Percentiles rank a stretch among this genome's conserved stretches.
Conservation (phyloP, 2,329 filamentous ascomycete genomes). For the Epichloe sp. region DNA sequence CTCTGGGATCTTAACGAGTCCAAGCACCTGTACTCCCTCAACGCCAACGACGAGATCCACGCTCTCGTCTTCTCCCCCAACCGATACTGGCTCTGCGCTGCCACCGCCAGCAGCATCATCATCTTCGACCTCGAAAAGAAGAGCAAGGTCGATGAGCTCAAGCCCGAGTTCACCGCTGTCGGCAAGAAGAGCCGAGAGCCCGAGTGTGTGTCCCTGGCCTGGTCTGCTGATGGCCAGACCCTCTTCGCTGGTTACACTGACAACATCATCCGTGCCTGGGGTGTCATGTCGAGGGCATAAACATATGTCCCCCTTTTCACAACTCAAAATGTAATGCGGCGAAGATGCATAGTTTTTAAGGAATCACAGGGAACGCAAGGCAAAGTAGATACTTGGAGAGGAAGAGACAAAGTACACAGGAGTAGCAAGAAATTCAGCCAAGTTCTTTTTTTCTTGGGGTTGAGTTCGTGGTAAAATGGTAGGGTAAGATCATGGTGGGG, state of each 20-base stretch:
- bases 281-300: constrained; percentile 91
- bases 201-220: constrained; percentile 94
- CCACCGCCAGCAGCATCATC: constrained; percentile 95
- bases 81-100: constrained; percentile 99
- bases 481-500: constrained; percentile 32
- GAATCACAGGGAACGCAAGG: background rate
- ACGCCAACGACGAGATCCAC: constrained; percentile 99
- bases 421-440: constrained; percentile 1
- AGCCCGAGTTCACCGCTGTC: constrained; percentile 93
- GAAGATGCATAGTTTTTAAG: background rate
- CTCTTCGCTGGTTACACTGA: constrained; percentile 99
- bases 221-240: constrained; percentile 97
- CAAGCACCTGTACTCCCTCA: constrained; percentile 99
- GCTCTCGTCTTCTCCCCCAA: constrained; percentile 99
- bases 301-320: constrained; percentile 11
- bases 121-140: constrained; percentile 99
- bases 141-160: constrained; percentile 99
- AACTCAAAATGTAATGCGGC: constrained; percentile 2
- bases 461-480: constrained; percentile 13
- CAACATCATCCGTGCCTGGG: constrained; percentile 97
- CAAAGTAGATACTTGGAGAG: background rate
- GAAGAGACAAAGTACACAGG: background rate
- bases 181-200: constrained; percentile 99
- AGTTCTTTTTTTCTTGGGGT: constrained; percentile 1
- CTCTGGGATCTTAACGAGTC: constrained; percentile 99